Evolutionary conservation across 2,329 filamentous ascomycete genomes (phyloP).

Genomic region (Apiospora kogelbergensis): DNA sequence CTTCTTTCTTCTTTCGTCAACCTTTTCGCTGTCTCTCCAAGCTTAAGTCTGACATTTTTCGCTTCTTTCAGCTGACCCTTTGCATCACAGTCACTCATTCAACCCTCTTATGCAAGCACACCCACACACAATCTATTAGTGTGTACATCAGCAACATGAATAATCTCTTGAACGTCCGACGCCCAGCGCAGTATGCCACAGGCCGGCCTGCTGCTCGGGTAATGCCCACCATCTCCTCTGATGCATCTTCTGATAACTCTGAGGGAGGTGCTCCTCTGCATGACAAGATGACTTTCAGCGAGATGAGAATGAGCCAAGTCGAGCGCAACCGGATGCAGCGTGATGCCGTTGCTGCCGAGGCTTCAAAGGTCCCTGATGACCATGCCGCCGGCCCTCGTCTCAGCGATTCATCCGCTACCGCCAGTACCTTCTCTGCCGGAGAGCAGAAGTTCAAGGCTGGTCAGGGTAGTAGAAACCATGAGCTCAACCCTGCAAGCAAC

Average conservation of each 20-base stretch:
- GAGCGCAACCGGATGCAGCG: not conserved
- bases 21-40: not conserved
- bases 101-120: not conserved
- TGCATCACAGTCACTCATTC: not conserved
- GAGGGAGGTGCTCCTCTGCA: conserved; percentile 17
- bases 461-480: not conserved
- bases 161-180: not conserved
- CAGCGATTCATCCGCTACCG: not conserved
- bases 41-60: not conserved
- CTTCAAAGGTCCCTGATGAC: not conserved
- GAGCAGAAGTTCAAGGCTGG: not conserved
- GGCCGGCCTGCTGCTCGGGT: not conserved
- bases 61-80: not conserved
- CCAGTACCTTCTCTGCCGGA: not conserved
- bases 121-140: not conserved
- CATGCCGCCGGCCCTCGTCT: not conserved
- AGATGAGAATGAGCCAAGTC: not conserved
- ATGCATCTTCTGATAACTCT: conserved; percentile 7
- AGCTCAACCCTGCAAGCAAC: not conserved
- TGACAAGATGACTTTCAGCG: not conserved
- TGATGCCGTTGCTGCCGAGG: not conserved
- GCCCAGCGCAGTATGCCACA: too few relatives aligned
- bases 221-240: not conserved
- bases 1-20: not conserved
- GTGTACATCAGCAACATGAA: not conserved